phyloP scores from a whole-genome alignment of 306 rosid genomes.

The Begonia peltatifolia region DNA sequence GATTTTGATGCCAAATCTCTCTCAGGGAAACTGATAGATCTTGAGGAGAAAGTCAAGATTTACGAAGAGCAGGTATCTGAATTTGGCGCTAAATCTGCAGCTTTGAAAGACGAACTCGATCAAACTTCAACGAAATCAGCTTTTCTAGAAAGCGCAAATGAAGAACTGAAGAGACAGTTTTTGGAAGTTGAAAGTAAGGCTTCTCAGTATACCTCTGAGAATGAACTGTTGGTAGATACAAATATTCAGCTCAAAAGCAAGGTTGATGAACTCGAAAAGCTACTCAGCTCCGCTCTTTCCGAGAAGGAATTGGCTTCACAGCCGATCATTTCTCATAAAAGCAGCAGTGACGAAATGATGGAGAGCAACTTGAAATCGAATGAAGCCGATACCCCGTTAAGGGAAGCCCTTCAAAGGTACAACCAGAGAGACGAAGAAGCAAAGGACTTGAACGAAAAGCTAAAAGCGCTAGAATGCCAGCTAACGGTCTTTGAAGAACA shows the following conservation, averaged over 20 bases:
- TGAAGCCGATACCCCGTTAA: slow-evolving; percentile 45
- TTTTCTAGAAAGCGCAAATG: slow-evolving; percentile 21
- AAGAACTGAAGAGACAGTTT: slow-evolving; percentile 44
- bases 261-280: slow-evolving; percentile 70
- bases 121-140: slow-evolving; percentile 34
- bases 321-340: slow-evolving; percentile 56
- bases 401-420: slow-evolving; percentile 42
- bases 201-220: slow-evolving; percentile 55
- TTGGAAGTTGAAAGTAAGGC: slow-evolving; percentile 42
- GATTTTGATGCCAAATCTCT: slow-evolving; percentile 68
- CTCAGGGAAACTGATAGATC: slow-evolving; percentile 39
- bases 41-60: slow-evolving; percentile 37
- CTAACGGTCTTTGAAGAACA: slow-evolving; percentile 35
- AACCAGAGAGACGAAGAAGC: slow-evolving; percentile 62
- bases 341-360: slow-evolving; percentile 38
- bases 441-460: slow-evolving; percentile 52
- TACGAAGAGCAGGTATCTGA: slow-evolving; percentile 34
- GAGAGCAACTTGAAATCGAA: slow-evolving; percentile 51
- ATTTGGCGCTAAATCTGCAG: slow-evolving; percentile 29
- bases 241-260: slow-evolving; percentile 62
- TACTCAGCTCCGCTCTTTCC: slow-evolving; percentile 33
- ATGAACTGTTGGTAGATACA: slow-evolving; percentile 59
- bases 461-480: slow-evolving; percentile 34
- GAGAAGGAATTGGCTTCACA: slow-evolving; percentile 48
- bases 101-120: slow-evolving; percentile 40